Base-by-base conservation (phyloP, 177 flowering plant species). In the Tripterygium wilfordii region DNA sequence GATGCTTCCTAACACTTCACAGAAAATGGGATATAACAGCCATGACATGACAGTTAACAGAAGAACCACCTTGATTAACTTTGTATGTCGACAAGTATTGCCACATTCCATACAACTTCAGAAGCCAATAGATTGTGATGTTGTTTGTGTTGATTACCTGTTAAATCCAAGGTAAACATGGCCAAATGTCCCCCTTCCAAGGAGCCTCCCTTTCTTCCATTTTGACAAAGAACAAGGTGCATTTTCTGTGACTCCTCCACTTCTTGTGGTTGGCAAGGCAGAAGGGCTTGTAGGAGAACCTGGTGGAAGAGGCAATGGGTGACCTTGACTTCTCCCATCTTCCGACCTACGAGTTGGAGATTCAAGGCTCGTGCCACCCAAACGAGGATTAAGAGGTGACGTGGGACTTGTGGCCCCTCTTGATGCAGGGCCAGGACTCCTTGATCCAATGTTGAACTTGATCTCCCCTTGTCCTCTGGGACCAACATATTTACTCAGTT, bases 161-260 rank as follows among this genome's bases (percentile, higher is more conserved):
- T 90, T 87, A 60, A 92, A 92, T 53, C 98, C 96, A 47, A 72
- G 71, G 67, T 82, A 92, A 45, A 92, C 98, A 62, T 92, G 96
- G 37, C 98, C 98, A 77, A 88, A 91, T 14, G 90, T 85, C 22
- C 98, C 98, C 48, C 98, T 80, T 54, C 98, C 98, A 8, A 91
- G 73, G 38, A 88, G 83, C 70, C 59, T 82, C 41, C 96, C 98
- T 49, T 83, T 92, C 69, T 78, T 84, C 96, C 96, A 88, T 42
- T 60, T 84, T 13, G 87, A 76, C 8, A 49, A 30, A 42, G 62
- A 44, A 47, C 15, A 30, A 15, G 61, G 57, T 3, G 62, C 29
- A 46, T 44, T 57, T 38, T 83, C 95, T 39, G 47, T 27, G 17
- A 21, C 56, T 17, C 67, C 70, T 53, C 38, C 33, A 40, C 53